phyloP scores from a whole-genome alignment of 495 filamentous ascomycete genomes.

The Margaritispora aquatica region DNA sequence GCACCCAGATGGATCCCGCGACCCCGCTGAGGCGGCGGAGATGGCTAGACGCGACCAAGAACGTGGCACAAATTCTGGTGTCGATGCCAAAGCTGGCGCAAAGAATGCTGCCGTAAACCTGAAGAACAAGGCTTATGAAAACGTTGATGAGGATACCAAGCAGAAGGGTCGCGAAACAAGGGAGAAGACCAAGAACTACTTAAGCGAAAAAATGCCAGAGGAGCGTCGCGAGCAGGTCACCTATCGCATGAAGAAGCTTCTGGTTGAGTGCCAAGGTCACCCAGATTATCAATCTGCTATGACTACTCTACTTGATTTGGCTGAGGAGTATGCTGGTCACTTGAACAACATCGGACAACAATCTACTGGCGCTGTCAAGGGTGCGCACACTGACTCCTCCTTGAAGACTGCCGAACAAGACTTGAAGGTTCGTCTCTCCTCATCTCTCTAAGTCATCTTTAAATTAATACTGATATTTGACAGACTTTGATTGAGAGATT shows the following conservation, averaged over 20 bases:
- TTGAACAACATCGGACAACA: constrained; percentile 57
- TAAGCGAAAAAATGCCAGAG: constrained; percentile 78
- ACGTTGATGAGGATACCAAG: constrained; percentile 57
- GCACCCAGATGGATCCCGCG: constrained; percentile 40
- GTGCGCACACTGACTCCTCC: constrained; percentile 52
- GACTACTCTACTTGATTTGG: constrained; percentile 73
- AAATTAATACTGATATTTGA: constrained; percentile 3
- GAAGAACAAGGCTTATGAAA: constrained; percentile 41
- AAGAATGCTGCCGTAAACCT: constrained; percentile 42
- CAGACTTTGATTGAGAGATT: constrained; percentile 89
- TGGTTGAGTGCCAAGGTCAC: constrained; percentile 91
- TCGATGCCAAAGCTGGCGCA: constrained; percentile 49
- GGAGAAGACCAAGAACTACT: constrained; percentile 61
- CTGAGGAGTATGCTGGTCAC: constrained; percentile 81
- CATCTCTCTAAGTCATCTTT: constrained; percentile 27
- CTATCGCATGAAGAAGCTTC: constrained; percentile 95
- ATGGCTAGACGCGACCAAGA: constrained; percentile 39
- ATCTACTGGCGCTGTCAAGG: constrained; percentile 59
- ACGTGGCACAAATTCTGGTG: constrained; percentile 36
- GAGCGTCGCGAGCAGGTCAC: constrained; percentile 92
- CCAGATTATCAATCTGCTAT: constrained; percentile 87
- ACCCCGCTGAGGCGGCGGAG: constrained; percentile 41
- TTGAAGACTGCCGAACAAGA: constrained; percentile 70
- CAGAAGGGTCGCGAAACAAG: constrained; percentile 47
- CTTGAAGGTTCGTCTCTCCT: constrained; percentile 41